A percentile compares a stretch with the other conserved stretches of the same genome.
These are phyloP conservation scores for Medicago truncatula DNA, from an alignment of 306 rosid genomes.

Conservation along the genomic window DNA sequence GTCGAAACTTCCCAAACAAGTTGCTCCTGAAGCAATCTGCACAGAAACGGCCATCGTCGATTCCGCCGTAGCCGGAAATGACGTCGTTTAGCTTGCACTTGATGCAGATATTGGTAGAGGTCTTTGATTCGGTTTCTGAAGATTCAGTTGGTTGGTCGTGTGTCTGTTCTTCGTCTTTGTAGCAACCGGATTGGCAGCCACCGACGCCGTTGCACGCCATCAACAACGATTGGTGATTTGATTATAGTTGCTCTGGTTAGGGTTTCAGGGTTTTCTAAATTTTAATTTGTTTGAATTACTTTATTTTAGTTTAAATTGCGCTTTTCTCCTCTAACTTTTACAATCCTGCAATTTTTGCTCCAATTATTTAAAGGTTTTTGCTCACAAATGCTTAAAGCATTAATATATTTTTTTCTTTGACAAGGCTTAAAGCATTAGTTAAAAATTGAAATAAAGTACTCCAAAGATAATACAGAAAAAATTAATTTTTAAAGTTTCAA, in stretches of 20 bases:
- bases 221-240: constrained; percentile 3
- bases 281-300: too few relatives aligned
- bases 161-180: constrained; percentile 56
- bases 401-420: too few relatives aligned
- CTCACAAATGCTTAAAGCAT: too few relatives aligned
- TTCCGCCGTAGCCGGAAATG: constrained; percentile 58
- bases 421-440: too few relatives aligned
- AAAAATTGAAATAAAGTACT: too few relatives aligned
- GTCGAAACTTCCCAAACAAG: constrained; percentile 81
- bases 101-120: constrained; percentile 53
- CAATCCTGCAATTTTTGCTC: too few relatives aligned
- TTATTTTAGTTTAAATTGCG: too few relatives aligned
- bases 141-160: neutral
- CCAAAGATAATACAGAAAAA: too few relatives aligned
- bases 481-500: too few relatives aligned
- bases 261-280: constrained; percentile 35
- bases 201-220: constrained; percentile 84
- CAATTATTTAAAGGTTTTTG: too few relatives aligned
- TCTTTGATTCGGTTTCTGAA: constrained; percentile 33
- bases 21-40: constrained; percentile 75
- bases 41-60: constrained; percentile 74
- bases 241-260: constrained; percentile 21
- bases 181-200: constrained; percentile 75
- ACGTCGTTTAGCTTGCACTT: constrained; percentile 80
- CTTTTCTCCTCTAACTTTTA: too few relatives aligned